Evolutionary conservation across 2,329 filamentous ascomycete genomes (phyloP), one percentile per base, ranked within the genome.

Genomic region (Nigrospora sphaerica): DNA sequence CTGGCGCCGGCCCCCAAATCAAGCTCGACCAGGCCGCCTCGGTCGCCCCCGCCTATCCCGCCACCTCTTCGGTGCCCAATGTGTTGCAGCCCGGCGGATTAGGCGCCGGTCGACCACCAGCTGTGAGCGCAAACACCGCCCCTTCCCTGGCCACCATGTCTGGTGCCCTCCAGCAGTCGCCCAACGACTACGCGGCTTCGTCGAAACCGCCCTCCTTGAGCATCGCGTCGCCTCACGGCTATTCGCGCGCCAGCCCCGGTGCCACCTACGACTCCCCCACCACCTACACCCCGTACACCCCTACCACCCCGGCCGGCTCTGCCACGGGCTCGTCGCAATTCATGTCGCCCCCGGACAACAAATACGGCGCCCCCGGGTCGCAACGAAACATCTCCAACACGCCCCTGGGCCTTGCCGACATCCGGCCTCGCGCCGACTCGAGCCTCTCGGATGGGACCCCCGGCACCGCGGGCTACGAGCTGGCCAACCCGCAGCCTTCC

Each of bases 331-430:
- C 76, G 64, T 73, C 73, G 55, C 87, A 88, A 62, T 88, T 85
- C 68, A 76, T 80, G 62, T 79, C 79, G 42, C 74, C 77, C 6
- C 70, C 68, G 47, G 74, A 77, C 35, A 56, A 68, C 47, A 81
- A 80, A 56, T 83, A 82, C 62, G 70, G 65, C 53, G 69, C 73
- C 37, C 71, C 78, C 10, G 76, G 72, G 42, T 81, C 67, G 63
- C 84, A 70, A 75, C 79, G 79, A 52, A 77, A 73, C 49, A 68
- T 83, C 45, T 87, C 88, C 54, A 92, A 93, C 62, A 95, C 91
- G 10, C 92, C 92, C 3, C 77, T 97, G 32, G 93, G 90, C 14
- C 78, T 97, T 38, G 88, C 90, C 50, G 92, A 97, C 65, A 96
- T 97, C 62, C 79, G 92, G 48, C 89, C 90, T 12, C 81, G 89